Evolutionary conservation across 2,329 filamentous ascomycete genomes (phyloP), one percentile per base, ranked within the genome.

Genomic region (Aureobasidium sp.): DNA sequence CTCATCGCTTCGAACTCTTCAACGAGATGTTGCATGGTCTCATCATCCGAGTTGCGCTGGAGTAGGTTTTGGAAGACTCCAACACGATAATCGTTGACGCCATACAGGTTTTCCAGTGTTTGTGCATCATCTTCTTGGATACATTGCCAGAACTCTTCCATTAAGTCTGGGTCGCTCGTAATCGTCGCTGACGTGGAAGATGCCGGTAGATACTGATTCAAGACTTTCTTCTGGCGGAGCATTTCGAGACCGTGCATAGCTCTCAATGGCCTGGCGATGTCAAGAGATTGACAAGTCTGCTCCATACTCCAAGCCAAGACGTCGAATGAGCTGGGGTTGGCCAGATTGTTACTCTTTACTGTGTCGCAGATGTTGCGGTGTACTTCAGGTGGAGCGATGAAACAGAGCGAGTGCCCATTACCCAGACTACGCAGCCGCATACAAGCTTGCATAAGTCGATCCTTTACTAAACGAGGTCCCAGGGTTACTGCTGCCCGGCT

Each of bases 401-500:
- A 86, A 0, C 78, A 68, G 0, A 88, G 75, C 0, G 79, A 81
- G 59, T 90, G 85, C 0, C 83, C 83, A 3, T 79, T 68, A 0
- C 83, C 85, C 0, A 90, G 72, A 56, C 83, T 79, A 10, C 85
- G 68, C 78, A 89, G 81, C 16, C 85, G 67, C 81, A 85, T 87
- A 55, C 83, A 85, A 0, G 83, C 83, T 80, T 90, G 85, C 0
- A 83, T 79, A 0, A 88, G 63, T 11, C 76, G 70, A 56, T 90
- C 86, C 56, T 90, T 90, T 0, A 80, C 84, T 1, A 88, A 58
- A 3, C 72, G 70, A 0, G 81, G 73, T 0, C 85, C 85, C 0
- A 91, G 63, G 0, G 84, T 89, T 0, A 90, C 80, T 0, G 80
- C 80, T 0, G 84, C 86, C 0, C 79, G 71, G 58, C 83, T 84